Evolutionary conservation across 441 rosid species (phyloP).

Genomic region (Eugenia klotzschiana): DNA sequence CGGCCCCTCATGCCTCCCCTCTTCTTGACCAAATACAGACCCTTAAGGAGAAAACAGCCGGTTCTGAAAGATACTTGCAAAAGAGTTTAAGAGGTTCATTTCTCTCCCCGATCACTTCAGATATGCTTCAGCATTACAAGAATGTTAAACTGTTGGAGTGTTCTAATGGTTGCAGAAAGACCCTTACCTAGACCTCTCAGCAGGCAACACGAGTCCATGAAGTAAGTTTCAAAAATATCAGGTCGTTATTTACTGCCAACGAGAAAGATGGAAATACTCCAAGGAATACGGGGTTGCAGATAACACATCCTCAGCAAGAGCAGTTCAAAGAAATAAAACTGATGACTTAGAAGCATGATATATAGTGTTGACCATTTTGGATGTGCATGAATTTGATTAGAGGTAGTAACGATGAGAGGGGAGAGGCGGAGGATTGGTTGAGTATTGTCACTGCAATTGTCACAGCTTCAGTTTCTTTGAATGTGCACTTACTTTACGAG

Average conservation of each 20-base stretch:
- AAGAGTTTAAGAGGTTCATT: slow-evolving; percentile 39
- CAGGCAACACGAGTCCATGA: slow-evolving; percentile 36
- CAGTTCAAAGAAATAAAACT: background rate
- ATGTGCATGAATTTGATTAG: background rate
- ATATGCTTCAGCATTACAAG: background rate
- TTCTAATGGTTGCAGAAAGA: slow-evolving; percentile 25
- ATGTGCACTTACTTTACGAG: background rate
- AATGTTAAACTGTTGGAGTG: background rate
- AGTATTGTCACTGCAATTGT: background rate
- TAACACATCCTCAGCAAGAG: background rate
- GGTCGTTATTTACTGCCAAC: background rate
- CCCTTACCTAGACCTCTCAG: slow-evolving; percentile 15
- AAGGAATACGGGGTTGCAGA: background rate
- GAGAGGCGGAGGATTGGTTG: background rate
- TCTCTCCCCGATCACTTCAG: background rate
- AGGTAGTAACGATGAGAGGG: background rate
- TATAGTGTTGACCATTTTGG: background rate
- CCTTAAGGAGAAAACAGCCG: slow-evolving; percentile 6
- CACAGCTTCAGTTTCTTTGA: background rate
- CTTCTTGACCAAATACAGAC: slow-evolving; percentile 30
- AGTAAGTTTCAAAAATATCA: slow-evolving; percentile 21
- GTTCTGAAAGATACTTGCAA: slow-evolving; percentile 17
- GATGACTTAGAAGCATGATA: background rate
- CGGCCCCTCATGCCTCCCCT: background rate
- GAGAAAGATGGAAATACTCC: background rate